Percentiles rank a stretch among this genome's conserved stretches.
phyloP scores from a whole-genome alignment of 2,329 filamentous ascomycete species.

The Alternaria gansuensis region DNA sequence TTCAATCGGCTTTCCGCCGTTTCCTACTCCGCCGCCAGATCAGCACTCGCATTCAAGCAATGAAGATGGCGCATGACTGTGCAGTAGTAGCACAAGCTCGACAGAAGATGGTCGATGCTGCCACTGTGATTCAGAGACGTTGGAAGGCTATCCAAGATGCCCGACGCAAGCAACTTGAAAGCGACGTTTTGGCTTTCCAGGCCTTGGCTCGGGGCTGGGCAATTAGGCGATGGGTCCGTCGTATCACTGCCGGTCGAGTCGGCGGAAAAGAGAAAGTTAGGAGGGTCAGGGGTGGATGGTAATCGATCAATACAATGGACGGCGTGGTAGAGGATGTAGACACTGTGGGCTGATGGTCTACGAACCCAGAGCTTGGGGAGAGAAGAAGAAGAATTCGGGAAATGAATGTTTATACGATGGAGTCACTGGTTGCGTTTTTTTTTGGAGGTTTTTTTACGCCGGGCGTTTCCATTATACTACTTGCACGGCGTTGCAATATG shows the following conservation, averaged over 20 bases:
- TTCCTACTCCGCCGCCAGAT: conserved; percentile 42
- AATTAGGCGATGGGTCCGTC: conserved; percentile 45
- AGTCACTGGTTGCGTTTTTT: background rate
- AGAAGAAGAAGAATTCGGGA: background rate
- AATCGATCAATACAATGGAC: background rate
- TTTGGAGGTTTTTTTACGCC: background rate
- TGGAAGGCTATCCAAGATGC: conserved; percentile 54
- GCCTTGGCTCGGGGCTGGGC: conserved; percentile 55
- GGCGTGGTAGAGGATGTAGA: background rate
- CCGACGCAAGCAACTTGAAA: conserved; percentile 49
- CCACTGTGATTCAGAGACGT: conserved; percentile 56
- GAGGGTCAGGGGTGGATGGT: conserved; percentile 52
- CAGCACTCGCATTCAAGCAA: conserved; percentile 49
- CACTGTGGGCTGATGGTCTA: background rate
- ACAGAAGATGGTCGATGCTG: conserved; percentile 53
- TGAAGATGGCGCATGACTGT: conserved; percentile 59
- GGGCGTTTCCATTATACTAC: background rate
- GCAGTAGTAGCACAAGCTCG: conserved; percentile 58
- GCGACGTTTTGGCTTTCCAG: conserved; percentile 55
- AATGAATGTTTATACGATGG: background rate
- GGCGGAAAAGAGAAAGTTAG: conserved; percentile 48
- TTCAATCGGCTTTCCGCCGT: conserved; percentile 63
- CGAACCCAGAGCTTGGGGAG: background rate
- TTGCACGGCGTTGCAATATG: conserved; percentile 4
- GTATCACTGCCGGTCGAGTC: conserved; percentile 38